A percentile compares a stretch with the other conserved stretches of the same genome.
These are phyloP conservation scores for Epichloe sp. DNA, from an alignment of 2,329 filamentous ascomycete genomes.

Conservation along the genomic window DNA sequence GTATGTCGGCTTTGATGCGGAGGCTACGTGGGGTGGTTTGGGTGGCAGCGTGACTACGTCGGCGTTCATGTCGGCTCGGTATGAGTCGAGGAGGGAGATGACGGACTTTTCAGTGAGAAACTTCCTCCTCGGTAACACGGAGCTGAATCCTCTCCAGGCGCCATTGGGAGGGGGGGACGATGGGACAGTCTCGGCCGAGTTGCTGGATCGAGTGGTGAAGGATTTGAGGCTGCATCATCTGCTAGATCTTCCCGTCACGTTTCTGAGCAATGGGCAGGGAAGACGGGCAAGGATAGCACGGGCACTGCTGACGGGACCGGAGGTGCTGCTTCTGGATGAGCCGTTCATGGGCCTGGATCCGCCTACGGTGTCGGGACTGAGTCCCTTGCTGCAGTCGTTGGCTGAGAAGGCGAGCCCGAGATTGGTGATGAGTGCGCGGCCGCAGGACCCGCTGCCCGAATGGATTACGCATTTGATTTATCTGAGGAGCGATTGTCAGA, in stretches of 20 bases:
- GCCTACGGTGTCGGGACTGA: slow-evolving; percentile 59
- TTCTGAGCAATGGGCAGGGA: slow-evolving; percentile 88
- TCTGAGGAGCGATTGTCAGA: slow-evolving; percentile 51
- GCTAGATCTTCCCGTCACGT: slow-evolving; percentile 70
- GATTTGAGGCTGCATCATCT: slow-evolving; percentile 59
- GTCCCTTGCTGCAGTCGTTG: slow-evolving; percentile 54
- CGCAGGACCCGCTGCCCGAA: slow-evolving; percentile 74
- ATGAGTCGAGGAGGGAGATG: slow-evolving; percentile 76
- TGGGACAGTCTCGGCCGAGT: slow-evolving; percentile 31
- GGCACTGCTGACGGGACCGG: slow-evolving; percentile 64
- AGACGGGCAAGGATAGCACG: slow-evolving; percentile 78
- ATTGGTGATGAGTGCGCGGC: slow-evolving; percentile 63
- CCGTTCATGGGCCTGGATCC: slow-evolving; percentile 96
- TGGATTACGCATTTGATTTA: slow-evolving; percentile 84
- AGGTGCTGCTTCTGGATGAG: slow-evolving; percentile 78
- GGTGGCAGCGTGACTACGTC: slow-evolving; percentile 48
- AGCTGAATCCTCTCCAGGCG: slow-evolving; percentile 56
- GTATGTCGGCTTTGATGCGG: slow-evolving; percentile 82
- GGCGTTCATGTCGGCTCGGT: slow-evolving; percentile 77
- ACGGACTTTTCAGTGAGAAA: slow-evolving; percentile 77
- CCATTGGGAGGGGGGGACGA: slow-evolving; percentile 28
- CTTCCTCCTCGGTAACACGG: slow-evolving; percentile 70
- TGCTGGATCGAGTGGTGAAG: slow-evolving; percentile 49
- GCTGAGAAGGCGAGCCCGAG: slow-evolving; percentile 55
- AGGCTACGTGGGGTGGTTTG: slow-evolving; percentile 41